Base-by-base conservation (phyloP, 148 eudicot genomes). In the Silene uniflora region DNA sequence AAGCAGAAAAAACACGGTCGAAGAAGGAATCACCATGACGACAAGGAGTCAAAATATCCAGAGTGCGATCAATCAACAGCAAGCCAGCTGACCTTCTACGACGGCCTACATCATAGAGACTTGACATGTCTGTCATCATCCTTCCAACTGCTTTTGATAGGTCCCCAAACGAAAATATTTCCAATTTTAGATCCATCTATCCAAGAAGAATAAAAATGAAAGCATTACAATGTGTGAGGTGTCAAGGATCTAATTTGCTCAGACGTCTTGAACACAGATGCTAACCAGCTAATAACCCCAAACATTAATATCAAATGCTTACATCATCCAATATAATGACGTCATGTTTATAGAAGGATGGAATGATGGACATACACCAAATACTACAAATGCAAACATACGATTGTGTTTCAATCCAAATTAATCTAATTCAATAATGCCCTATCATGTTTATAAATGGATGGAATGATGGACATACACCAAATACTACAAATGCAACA, bases 101-200 rank as follows among this genome's bases (percentile, higher is more conserved):
- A 42, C 98, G 93, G 59, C 98, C 97, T 77, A 95, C 98, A 78
- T 95, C 98, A 82, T 95, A 95, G 73, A 95, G 97, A 80, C 98
- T 92, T 76, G 98, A 95, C 98, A 95, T 95, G 82, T 95, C 96
- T 52, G 97, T 95, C 81, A 95, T 80, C 63, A 90, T 88, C 82
- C 88, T 89, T 79, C 98, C 98, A 76, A 95, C 87, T 65, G 87
- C 86, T 86, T 87, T 92, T 56, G 98, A 95, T 59, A 88, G 73
- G 88, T 90, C 96, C 35, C 98, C 98, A 62, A 95, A 86, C 14
- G 98, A 95, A 87, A 87, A 95, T 86, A 95, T 88, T 76, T 95
- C 98, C 79, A 90, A 77, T 85, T 95, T 95, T 70, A 95, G 86
- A 86, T 95, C 98, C 97, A 95, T 92, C 98, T 95, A 80, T 90